phyloP scores from a whole-genome alignment of 352 stramenopile species.

The Phytophthora pinifolia region DNA sequence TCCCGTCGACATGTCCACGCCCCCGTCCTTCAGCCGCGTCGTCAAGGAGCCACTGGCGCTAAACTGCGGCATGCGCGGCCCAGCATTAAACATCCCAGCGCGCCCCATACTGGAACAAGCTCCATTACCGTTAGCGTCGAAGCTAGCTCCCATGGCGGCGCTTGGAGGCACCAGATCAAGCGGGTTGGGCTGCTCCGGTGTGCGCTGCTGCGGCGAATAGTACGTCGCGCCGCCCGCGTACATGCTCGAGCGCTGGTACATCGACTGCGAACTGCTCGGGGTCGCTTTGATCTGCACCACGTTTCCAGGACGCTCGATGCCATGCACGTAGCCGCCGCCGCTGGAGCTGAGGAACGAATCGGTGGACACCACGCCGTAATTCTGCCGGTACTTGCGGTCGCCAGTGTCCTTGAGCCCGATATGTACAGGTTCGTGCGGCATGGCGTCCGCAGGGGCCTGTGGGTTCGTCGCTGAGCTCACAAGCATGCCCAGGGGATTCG shows the following conservation, averaged over 20 bases:
- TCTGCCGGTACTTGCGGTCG: conserved; percentile 42
- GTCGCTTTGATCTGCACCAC: conserved; percentile 48
- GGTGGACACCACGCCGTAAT: conserved; percentile 25
- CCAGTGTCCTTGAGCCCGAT: conserved; percentile 40
- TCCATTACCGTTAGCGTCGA: conserved; percentile 26
- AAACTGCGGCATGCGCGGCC: conserved; percentile 37
- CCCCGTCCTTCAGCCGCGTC: conserved; percentile 36
- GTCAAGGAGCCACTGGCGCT: conserved; percentile 23
- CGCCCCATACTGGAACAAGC: conserved; percentile 26
- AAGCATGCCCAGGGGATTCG: conserved; percentile 52
- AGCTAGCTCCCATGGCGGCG: conserved; percentile 22
- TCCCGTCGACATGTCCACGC: conserved; percentile 32
- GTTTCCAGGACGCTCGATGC: conserved; percentile 37
- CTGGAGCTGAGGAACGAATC: conserved; percentile 38
- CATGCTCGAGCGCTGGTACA: conserved; percentile 36
- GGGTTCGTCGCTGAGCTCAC: conserved; percentile 56
- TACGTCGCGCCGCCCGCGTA: conserved; percentile 27
- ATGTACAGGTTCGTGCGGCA: conserved; percentile 40
- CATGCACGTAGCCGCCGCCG: conserved; percentile 29
- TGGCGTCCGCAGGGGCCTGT: conserved; percentile 34
- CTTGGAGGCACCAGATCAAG: conserved; percentile 31
- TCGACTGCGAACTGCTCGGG: conserved; percentile 30
- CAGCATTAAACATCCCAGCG: conserved; percentile 29
- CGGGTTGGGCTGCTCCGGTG: conserved; percentile 29
- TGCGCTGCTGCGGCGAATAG: conserved; percentile 34